Percentiles rank a stretch among this genome's conserved stretches.
Conservation (phyloP, 371 early-diverging fungal genomes). For the Mucor piriformis region DNA sequence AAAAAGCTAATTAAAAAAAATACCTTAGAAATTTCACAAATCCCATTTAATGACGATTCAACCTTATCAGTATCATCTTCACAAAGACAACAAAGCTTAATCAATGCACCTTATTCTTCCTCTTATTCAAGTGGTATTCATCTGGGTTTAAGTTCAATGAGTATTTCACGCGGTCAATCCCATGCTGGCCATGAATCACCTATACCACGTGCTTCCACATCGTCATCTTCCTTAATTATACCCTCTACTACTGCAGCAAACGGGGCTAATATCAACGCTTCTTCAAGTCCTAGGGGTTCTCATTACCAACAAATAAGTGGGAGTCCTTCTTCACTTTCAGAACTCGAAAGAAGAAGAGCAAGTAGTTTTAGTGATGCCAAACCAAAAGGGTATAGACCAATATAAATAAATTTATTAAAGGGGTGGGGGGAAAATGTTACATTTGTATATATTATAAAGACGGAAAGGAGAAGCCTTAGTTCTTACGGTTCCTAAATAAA, state of each 20-base stretch:
- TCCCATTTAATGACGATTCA: slow-evolving; percentile 41
- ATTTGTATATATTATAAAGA: not conserved
- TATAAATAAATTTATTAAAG: not conserved
- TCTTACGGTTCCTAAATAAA: slow-evolving; percentile 17
- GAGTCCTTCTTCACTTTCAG: slow-evolving; percentile 31
- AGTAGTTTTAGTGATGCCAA: slow-evolving; percentile 37
- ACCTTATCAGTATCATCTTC: slow-evolving; percentile 39
- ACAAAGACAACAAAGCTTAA: slow-evolving; percentile 26
- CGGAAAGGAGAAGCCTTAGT: not conserved
- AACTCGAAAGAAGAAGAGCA: slow-evolving; percentile 34
- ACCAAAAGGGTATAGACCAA: slow-evolving; percentile 14
- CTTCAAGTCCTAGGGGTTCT: slow-evolving; percentile 27
- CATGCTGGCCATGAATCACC: slow-evolving; percentile 43
- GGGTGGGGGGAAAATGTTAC: not conserved
- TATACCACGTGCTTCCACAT: slow-evolving; percentile 49
- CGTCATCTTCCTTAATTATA: slow-evolving; percentile 41
- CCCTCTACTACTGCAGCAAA: slow-evolving; percentile 7
- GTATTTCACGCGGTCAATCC: slow-evolving; percentile 42
- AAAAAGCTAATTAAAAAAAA: not conserved
- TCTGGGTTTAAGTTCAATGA: slow-evolving; percentile 22
- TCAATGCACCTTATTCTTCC: slow-evolving; percentile 41
- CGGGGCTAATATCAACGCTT: slow-evolving; percentile 4
- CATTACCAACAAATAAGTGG: slow-evolving; percentile 23
- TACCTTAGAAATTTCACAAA: slow-evolving; percentile 36
- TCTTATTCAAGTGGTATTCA: slow-evolving; percentile 31